Evolutionary conservation across 1,284 basidiomycete species (phyloP).

Genomic region (Trametes sp.): DNA sequence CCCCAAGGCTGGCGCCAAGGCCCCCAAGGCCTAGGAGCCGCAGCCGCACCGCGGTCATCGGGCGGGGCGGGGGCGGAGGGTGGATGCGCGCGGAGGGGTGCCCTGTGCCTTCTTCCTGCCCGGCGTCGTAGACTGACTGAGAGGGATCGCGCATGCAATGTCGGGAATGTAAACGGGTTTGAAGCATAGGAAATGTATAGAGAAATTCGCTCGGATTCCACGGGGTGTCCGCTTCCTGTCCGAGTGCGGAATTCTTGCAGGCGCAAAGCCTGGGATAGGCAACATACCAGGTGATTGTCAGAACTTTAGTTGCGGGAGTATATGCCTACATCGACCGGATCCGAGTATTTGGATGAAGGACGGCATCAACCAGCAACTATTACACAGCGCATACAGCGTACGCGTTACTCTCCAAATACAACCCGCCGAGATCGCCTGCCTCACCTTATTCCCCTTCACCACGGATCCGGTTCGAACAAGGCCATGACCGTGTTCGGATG

Average conservation of each 20-base stretch:
- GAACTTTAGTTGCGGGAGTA: too few relatives aligned
- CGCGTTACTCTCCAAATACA: too few relatives aligned
- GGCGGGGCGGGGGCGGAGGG: slow-evolving; percentile 1
- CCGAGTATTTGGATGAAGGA: too few relatives aligned
- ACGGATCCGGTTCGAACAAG: slow-evolving; percentile 15
- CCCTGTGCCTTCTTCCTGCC: neutral
- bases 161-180: neutral
- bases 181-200: neutral
- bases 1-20: slow-evolving; percentile 35
- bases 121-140: neutral
- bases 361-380: too few relatives aligned
- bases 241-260: too few relatives aligned
- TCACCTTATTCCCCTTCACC: too few relatives aligned
- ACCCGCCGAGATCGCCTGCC: too few relatives aligned
- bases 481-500: neutral
- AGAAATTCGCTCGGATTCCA: neutral
- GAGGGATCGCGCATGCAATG: neutral
- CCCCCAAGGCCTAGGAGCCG: slow-evolving; percentile 28
- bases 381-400: too few relatives aligned
- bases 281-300: too few relatives aligned
- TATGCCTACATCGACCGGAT: too few relatives aligned
- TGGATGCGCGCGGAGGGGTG: neutral
- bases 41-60: neutral
- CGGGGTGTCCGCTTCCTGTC: neutral
- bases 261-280: too few relatives aligned